phyloP scores from a whole-genome alignment of 176 grass and related monocot genomes.

The Zea luxurians region DNA sequence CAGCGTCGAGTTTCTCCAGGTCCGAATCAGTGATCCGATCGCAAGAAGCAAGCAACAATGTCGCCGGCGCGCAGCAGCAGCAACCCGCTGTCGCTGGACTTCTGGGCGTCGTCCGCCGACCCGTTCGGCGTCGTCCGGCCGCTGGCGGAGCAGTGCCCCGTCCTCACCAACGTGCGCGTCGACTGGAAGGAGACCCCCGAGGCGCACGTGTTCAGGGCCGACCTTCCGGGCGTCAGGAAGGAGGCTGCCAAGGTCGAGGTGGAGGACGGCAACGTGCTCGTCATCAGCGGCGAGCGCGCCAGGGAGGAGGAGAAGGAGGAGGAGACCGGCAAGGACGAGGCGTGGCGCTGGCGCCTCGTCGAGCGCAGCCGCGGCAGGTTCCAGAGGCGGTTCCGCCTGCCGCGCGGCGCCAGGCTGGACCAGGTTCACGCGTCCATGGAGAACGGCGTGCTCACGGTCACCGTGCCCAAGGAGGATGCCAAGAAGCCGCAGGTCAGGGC shows the following conservation, averaged over 20 bases:
- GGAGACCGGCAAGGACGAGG: constrained; percentile 20
- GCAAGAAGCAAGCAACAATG: constrained; percentile 5
- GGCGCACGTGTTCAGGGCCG: constrained; percentile 52
- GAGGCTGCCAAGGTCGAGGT: constrained; percentile 54
- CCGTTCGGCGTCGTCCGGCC: constrained; percentile 46
- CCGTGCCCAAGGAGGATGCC: constrained; percentile 40
- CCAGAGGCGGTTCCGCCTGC: constrained; percentile 32
- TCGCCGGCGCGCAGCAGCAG: constrained; percentile 35
- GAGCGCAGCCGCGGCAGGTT: constrained; percentile 37
- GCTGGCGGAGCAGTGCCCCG: constrained; percentile 39
- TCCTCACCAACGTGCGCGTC: constrained; percentile 53
- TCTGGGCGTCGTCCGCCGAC: constrained; percentile 37
- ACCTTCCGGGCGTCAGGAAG: constrained; percentile 51
- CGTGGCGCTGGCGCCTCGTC: constrained; percentile 35
- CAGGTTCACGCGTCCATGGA: constrained; percentile 46
- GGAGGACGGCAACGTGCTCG: constrained; percentile 46
- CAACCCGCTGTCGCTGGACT: constrained; percentile 49
- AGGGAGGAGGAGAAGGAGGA: constrained; percentile 35
- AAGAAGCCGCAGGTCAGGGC: constrained; percentile 42
- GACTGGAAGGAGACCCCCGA: constrained; percentile 67
- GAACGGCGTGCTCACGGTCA: constrained; percentile 55
- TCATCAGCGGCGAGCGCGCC: constrained; percentile 43
- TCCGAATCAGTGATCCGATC: background rate
- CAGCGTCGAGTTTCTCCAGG: background rate
- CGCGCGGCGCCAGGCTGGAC: constrained; percentile 34